Percentiles rank a stretch among this genome's conserved stretches.
phyloP scores from a whole-genome alignment of 768 basidiomycete species.

The Psilocybe cubensis region DNA sequence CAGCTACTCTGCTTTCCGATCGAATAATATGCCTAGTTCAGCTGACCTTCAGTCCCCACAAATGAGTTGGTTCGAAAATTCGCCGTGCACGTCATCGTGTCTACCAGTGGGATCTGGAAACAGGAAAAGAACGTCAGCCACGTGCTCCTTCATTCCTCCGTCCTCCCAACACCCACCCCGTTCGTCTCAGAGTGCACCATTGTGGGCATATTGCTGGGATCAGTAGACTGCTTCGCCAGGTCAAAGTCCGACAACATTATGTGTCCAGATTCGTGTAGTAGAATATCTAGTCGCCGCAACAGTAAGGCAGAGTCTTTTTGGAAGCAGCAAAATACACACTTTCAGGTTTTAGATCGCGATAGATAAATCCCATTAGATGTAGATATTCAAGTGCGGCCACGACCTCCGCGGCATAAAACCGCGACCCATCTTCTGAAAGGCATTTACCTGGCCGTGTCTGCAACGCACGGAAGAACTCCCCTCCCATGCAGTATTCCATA shows the following conservation, averaged over 20 bases:
- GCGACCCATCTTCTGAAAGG: conserved; percentile 90
- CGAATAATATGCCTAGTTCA: conserved; percentile 26
- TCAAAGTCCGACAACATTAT: conserved; percentile 99
- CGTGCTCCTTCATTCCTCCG: conserved; percentile 4
- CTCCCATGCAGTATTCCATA: conserved; percentile 99
- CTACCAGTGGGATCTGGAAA: conserved; percentile 83
- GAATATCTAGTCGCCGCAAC: conserved; percentile 69
- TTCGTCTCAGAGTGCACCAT: conserved; percentile 88
- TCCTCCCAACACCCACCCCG: conserved; percentile 75
- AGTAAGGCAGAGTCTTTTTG: conserved; percentile 12
- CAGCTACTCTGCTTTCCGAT: conserved; percentile 20
- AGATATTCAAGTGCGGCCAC: conserved; percentile 97
- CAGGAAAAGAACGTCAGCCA: conserved; percentile 10
- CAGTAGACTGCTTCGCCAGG: conserved; percentile 93
- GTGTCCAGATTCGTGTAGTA: conserved; percentile 96
- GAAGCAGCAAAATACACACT: conserved; percentile 62
- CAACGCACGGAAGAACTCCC: conserved; percentile 97
- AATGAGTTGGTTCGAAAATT: conserved; percentile 99
- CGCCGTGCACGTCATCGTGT: conserved; percentile 96
- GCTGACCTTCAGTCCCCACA: conserved; percentile 94
- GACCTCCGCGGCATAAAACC: conserved; percentile 99
- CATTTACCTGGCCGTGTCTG: conserved; percentile 98
- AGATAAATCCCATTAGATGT: conserved; percentile 99
- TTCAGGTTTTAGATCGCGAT: conserved; percentile 98
- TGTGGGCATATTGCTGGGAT: conserved; percentile 83